These are phyloP conservation scores for Penicillium sp. DNA, from an alignment of 2,329 filamentous ascomycete genomes.

Conservation along the genomic window DNA sequence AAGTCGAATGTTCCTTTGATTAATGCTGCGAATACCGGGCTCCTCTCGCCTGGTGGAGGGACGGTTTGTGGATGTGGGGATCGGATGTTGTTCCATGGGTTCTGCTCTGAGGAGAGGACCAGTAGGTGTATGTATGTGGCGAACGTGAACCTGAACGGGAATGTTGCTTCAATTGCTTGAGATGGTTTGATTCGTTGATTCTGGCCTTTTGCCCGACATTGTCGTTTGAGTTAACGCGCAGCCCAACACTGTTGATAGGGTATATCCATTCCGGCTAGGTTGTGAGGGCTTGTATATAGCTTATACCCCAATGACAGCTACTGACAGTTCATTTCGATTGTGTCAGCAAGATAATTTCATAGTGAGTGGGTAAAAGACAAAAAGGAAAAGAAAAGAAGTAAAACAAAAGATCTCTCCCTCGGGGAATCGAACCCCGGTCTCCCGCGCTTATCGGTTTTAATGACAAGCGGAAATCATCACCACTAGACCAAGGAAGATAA, in stretches of 20 bases:
- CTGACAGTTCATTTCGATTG: too few species aligned
- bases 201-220: background rate
- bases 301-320: background rate
- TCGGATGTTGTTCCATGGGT: slow-evolving; percentile 34
- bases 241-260: background rate
- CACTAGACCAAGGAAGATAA: slow-evolving; percentile 30
- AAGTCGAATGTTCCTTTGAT: slow-evolving; percentile 36
- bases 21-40: slow-evolving; percentile 30
- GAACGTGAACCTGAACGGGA: slow-evolving; percentile 22
- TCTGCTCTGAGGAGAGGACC: slow-evolving; percentile 22
- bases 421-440: slow-evolving; percentile 38
- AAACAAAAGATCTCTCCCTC: slow-evolving; percentile 27
- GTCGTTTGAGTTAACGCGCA: background rate
- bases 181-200: background rate
- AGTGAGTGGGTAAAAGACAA: background rate
- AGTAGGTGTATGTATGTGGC: slow-evolving; percentile 33
- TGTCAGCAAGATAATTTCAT: too few species aligned
- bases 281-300: background rate
- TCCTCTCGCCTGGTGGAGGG: slow-evolving; percentile 33
- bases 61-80: slow-evolving; percentile 34
- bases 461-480: slow-evolving; percentile 33
- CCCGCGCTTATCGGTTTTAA: slow-evolving; percentile 29
- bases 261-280: slow-evolving; percentile 7
- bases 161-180: slow-evolving; percentile 18
- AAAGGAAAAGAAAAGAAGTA: slow-evolving; percentile 1